Conservation (phyloP, 2,329 filamentous ascomycete genomes). For the Trichoderma guizhouense region DNA sequence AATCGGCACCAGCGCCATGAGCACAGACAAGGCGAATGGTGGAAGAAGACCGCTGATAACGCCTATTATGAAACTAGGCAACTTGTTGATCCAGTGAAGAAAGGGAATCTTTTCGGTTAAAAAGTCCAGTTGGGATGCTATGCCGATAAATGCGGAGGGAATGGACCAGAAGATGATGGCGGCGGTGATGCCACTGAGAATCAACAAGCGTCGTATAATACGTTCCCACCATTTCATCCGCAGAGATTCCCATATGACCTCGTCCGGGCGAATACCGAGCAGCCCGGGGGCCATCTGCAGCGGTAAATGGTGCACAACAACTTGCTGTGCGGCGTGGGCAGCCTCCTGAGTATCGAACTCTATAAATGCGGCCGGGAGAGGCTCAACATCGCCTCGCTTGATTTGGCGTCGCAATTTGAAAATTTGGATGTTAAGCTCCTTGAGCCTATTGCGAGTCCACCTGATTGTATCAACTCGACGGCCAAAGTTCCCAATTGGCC, state of each 20-base stretch:
- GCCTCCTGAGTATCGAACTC: conserved; percentile 81
- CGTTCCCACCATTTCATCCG: conserved; percentile 83
- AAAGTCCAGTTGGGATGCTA: conserved; percentile 78
- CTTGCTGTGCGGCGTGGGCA: conserved; percentile 83
- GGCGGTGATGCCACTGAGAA: conserved; percentile 68
- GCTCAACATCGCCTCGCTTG: conserved; percentile 64
- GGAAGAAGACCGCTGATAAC: conserved; percentile 84
- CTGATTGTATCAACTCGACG: conserved; percentile 94
- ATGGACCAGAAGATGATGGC: conserved; percentile 85
- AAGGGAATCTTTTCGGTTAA: conserved; percentile 66
- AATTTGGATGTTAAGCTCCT: conserved; percentile 40
- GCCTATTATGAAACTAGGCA: conserved; percentile 71
- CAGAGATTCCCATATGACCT: conserved; percentile 86
- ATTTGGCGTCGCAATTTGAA: conserved; percentile 70
- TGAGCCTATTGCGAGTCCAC: conserved; percentile 64
- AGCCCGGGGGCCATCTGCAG: conserved; percentile 83
- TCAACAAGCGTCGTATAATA: conserved; percentile 66
- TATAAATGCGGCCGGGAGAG: conserved; percentile 78
- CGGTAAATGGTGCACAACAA: conserved; percentile 80
- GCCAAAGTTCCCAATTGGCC: conserved; percentile 64
- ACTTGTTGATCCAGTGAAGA: conserved; percentile 65
- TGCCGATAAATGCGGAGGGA: conserved; percentile 73
- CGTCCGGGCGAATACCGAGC: conserved; percentile 75
- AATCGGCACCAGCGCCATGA: conserved; percentile 83
- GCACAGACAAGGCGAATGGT: conserved; percentile 69